Conservation (phyloP, 192 early-diverging fungal species). For the Coemansia sp. region DNA sequence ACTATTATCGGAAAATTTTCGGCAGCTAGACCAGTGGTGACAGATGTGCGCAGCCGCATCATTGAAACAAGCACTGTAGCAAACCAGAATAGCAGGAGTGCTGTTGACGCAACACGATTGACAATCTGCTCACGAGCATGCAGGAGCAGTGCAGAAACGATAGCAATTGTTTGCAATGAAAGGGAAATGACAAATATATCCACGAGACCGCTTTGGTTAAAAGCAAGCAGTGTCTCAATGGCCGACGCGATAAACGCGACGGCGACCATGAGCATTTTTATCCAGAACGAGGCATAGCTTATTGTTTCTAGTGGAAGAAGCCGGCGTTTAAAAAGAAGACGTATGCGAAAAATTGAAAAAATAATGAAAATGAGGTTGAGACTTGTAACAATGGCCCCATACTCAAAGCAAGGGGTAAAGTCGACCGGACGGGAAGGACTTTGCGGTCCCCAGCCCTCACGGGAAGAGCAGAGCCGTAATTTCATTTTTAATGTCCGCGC, state of each 20-base stretch:
- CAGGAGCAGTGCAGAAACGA: slow-evolving; percentile 25
- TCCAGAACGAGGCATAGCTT: slow-evolving; percentile 25
- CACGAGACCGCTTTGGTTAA: not conserved
- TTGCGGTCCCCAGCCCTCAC: slow-evolving; percentile 52
- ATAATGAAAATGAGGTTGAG: slow-evolving; percentile 27
- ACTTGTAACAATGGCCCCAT: slow-evolving; percentile 25
- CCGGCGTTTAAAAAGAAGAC: not conserved
- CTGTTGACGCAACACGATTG: slow-evolving; percentile 34
- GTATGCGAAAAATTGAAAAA: slow-evolving; percentile 17
- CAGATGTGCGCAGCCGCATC: slow-evolving; percentile 37
- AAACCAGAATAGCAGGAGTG: slow-evolving; percentile 52
- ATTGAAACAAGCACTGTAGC: slow-evolving; percentile 23
- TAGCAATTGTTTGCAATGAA: slow-evolving; percentile 29
- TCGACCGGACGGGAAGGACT: slow-evolving; percentile 44
- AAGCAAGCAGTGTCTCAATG: slow-evolving; percentile 16
- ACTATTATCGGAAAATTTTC: slow-evolving; percentile 9
- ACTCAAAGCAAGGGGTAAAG: slow-evolving; percentile 45
- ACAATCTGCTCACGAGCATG: slow-evolving; percentile 38
- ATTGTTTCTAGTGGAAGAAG: slow-evolving; percentile 13
- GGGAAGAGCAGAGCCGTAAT: slow-evolving; percentile 22
- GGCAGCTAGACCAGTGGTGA: slow-evolving; percentile 13
- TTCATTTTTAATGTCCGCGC: not conserved
- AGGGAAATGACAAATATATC: slow-evolving; percentile 26
- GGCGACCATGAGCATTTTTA: slow-evolving; percentile 19
- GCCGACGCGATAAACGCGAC: slow-evolving; percentile 26